Conservation (phyloP, 345 rosid genomes). For the Pugionium dolabratum region DNA sequence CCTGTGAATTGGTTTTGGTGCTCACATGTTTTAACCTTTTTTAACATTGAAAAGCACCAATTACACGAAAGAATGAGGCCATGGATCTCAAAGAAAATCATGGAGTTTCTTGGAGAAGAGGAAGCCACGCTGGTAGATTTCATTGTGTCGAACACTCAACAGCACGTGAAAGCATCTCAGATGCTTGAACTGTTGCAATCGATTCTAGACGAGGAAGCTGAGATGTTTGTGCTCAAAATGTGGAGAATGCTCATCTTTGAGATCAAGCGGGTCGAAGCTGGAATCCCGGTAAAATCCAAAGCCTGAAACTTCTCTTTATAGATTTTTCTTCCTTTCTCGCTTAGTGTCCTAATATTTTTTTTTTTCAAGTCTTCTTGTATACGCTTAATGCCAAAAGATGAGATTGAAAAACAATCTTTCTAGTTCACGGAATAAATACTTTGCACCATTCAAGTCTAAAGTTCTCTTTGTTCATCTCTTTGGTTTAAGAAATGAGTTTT, state of each 20-base stretch:
- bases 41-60: conserved; percentile 50
- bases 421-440: conserved; percentile 8
- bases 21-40: conserved; percentile 14
- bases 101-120: conserved; percentile 95
- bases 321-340: background rate
- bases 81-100: conserved; percentile 95
- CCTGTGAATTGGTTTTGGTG: conserved; percentile 19
- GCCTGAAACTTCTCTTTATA: conserved; percentile 40
- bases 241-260: conserved; percentile 99
- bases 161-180: conserved; percentile 82
- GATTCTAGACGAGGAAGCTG: conserved; percentile 92
- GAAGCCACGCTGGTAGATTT: conserved; percentile 89
- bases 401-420: background rate
- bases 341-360: no score
- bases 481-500: no score
- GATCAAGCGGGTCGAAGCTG: conserved; percentile 87
- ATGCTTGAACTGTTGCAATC: conserved; percentile 90
- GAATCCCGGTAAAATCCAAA: conserved; percentile 61
- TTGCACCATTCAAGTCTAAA: no score
- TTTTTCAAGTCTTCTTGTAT: no score
- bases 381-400: no score
- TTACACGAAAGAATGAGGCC: conserved; percentile 97
- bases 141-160: conserved; percentile 79
- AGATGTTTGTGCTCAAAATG: conserved; percentile 99
- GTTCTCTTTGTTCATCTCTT: no score